Base-by-base conservation (phyloP, 257 asterid genomes). In the Schizonepeta tenuifolia region DNA sequence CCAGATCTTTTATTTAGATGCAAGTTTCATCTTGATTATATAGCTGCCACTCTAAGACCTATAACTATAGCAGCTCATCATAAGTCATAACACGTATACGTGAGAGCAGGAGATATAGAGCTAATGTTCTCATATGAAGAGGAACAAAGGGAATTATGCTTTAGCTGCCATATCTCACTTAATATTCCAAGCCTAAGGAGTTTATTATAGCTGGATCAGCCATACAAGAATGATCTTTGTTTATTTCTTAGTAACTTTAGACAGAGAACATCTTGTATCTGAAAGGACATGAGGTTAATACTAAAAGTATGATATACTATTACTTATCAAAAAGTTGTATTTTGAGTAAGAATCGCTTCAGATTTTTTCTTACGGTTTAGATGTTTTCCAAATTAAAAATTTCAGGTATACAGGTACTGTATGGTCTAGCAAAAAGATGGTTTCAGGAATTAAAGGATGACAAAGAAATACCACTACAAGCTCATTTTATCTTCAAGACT, bases 371-470 rank as follows among this genome's bases (percentile, higher is more conserved):
- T 67, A 44, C 5, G 58, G 46, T 75, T 56, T 40, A 69, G 40
- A 47, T 68, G 43, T 65, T 84, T 35, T 82, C 70, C 68, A 61
- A 65, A 61, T 59, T 75, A 69, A 51, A 70, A 71, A 67, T 73
- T 77, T 77, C 96, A 93, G 98, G 89, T 84, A 65, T 47, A 49
- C 88, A 81, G 81, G 90, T 83, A 70, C 76, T 85, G 71, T 68
- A 73, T 69, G 84, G 86, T 76, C 86, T 93, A 69, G 90, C 75
- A 7, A 91, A 89, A 82, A 85, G 77, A 75, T 93, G 98, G 98
- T 74, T 84, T 65, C 94, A 40, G 79, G 96, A 93, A 75, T 72
- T 93, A 80, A 86, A 82, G 78, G 85, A 85, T 62, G 96, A 79
- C 73, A 60, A 67, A 77, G 85, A 84, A 76, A 91, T 80, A 65